Base-by-base conservation (phyloP, 768 basidiomycete genomes). In the Lentinula guzmanii region DNA sequence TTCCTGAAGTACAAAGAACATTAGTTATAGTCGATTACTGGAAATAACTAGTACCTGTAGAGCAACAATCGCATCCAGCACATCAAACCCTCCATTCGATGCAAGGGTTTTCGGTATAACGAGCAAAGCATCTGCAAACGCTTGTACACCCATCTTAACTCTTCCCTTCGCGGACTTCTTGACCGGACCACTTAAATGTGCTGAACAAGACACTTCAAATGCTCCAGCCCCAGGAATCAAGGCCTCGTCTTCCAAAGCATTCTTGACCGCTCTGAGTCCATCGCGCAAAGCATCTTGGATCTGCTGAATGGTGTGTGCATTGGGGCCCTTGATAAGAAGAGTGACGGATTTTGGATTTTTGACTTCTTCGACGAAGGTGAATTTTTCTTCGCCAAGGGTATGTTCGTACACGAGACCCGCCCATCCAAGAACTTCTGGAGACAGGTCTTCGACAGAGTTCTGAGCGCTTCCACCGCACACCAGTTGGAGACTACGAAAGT, bases 391-490 rank as follows among this genome's bases (percentile, higher is more conserved):
- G 65, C 97, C 97, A 35, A 99, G 84, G 18, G 95, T 98, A 75
- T 98, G 95, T 76, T 99, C 97, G 77, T 99, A 99, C 34, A 99
- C 94, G 64, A 98, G 86, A 8, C 97, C 97, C 45, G 97, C 97
- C 90, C 93, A 97, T 35, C 97, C 97, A 54, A 99, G 86, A 37
- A 93, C 82, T 58, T 90, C 89, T 13, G 96, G 94, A 1, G 86
- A 86, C 54, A 99, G 82, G 71, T 99, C 96, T 67, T 99, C 97
- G 13, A 98, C 94, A 61, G 95, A 97, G 78, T 99, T 98, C 72
- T 98, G 96, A 2, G 97, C 95, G 66, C 87, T 80, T 67, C 97
- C 97, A 59, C 97, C 97, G 73, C 93, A 95, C 59, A 94, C 85
- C 58, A 98, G 85, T 72, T 98, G 97, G 61, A 99, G 74, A 45